Percentiles rank a stretch among this genome's conserved stretches.
Conservation (phyloP, 73 alveolate species). For the Symbiodinium natans region DNA sequence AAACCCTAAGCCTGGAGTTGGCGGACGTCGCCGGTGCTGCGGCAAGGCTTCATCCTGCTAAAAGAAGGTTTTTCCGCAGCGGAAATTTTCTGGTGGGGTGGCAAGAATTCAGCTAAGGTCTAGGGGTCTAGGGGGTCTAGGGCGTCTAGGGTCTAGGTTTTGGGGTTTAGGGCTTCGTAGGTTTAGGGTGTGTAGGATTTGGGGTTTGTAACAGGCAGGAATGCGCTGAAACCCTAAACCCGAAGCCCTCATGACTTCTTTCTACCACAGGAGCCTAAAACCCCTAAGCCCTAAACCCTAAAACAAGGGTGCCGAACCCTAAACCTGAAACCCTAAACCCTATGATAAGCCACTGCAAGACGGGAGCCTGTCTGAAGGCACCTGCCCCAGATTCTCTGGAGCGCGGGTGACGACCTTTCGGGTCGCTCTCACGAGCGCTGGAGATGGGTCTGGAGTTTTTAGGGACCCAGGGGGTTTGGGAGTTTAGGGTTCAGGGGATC, state of each 20-base stretch:
- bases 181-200: neutral
- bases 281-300: neutral
- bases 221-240: too few relatives aligned
- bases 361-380: neutral
- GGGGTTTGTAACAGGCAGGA: neutral
- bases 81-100: too few relatives aligned
- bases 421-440: too few relatives aligned
- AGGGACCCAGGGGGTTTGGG: too few relatives aligned
- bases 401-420: neutral
- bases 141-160: neutral
- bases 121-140: too few relatives aligned
- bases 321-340: neutral
- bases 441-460: too few relatives aligned
- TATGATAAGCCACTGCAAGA: too few relatives aligned
- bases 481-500: too few relatives aligned
- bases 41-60: neutral
- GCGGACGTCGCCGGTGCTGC: constrained; percentile 21
- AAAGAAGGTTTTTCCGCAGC: too few relatives aligned
- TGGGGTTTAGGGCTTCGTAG: neutral
- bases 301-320: too few relatives aligned
- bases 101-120: too few relatives aligned
- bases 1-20: neutral
- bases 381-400: neutral
- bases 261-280: neutral
- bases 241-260: too few relatives aligned